Conservation (phyloP, 164 flowering plant species). For the Dillenia turbinata region DNA sequence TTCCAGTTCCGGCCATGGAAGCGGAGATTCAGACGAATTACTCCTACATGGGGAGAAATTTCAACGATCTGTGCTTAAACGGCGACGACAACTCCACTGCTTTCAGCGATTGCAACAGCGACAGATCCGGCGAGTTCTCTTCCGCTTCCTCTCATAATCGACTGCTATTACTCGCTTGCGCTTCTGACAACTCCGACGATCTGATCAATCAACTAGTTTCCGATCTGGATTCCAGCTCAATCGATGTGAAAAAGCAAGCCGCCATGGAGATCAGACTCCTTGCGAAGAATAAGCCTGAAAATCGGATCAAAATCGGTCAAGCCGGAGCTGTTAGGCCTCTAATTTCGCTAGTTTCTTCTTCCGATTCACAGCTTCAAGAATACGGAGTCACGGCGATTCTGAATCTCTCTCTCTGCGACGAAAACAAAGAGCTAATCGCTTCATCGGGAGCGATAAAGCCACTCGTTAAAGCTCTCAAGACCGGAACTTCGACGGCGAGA, state of each 20-base stretch:
- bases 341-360: constrained; percentile 47
- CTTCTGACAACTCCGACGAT: constrained; percentile 56
- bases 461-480: constrained; percentile 48
- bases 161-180: constrained; percentile 37
- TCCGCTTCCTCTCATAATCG: constrained; percentile 43
- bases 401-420: constrained; percentile 74
- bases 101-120: constrained; percentile 81
- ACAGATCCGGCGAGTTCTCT: constrained; percentile 69
- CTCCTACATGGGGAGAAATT: constrained; percentile 44
- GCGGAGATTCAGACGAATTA: constrained; percentile 24
- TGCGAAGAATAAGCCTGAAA: constrained; percentile 75
- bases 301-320: constrained; percentile 57
- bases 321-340: constrained; percentile 72
- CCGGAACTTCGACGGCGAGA: constrained; percentile 62
- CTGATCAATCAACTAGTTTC: constrained; percentile 51
- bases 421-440: constrained; percentile 60
- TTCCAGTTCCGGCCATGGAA: constrained; percentile 21
- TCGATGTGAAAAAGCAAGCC: constrained; percentile 62
- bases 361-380: constrained; percentile 65
- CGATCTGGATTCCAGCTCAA: constrained; percentile 50
- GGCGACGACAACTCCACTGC: constrained; percentile 41
- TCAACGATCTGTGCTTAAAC: constrained; percentile 24
- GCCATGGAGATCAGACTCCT: constrained; percentile 70
- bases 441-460: constrained; percentile 73
- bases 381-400: constrained; percentile 77